Evolutionary conservation across 176 grass and related monocot genomes (phyloP).

Genomic region (Luzula sylvatica): DNA sequence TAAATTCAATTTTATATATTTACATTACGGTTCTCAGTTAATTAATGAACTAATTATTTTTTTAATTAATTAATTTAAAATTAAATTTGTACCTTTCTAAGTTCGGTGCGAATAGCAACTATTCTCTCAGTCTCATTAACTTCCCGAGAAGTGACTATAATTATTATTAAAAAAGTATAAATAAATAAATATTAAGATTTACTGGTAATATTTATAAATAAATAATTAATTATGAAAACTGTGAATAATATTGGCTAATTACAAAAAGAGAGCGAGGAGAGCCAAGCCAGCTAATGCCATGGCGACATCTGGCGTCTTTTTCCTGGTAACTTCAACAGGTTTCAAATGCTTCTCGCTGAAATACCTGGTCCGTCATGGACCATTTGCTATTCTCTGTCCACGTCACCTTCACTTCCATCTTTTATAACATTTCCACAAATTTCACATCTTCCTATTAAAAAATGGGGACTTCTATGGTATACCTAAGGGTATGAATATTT

Average conservation of each 20-base stretch:
- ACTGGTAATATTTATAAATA: no score
- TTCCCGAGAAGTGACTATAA: constrained; percentile 92
- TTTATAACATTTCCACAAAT: constrained; percentile 91
- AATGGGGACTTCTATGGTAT: no score
- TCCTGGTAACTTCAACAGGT: constrained; percentile 93
- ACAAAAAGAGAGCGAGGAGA: constrained; percentile 76
- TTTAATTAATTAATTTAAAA: background rate
- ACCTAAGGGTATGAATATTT: no score
- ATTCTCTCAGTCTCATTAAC: constrained; percentile 99
- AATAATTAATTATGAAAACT: no score
- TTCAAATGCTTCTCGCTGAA: constrained; percentile 67
- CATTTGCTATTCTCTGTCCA: constrained; percentile 89
- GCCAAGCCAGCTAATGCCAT: constrained; percentile 96
- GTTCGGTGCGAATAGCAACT: constrained; percentile 75
- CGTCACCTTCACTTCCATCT: constrained; percentile 92
- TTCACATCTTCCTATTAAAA: constrained; percentile 82
- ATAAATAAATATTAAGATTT: no score
- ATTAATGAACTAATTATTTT: background rate
- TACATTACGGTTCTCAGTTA: constrained; percentile 72
- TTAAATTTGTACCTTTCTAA: constrained; percentile 54
- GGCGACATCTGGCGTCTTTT: constrained; percentile 98
- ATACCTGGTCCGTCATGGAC: constrained; percentile 44
- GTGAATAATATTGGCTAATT: constrained; percentile 86
- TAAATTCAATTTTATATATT: no score
- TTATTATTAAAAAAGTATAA: constrained; percentile 5